Evolutionary conservation across 2,329 filamentous ascomycete genomes (phyloP).

Genomic region (Coniochaeta ligniaria): DNA sequence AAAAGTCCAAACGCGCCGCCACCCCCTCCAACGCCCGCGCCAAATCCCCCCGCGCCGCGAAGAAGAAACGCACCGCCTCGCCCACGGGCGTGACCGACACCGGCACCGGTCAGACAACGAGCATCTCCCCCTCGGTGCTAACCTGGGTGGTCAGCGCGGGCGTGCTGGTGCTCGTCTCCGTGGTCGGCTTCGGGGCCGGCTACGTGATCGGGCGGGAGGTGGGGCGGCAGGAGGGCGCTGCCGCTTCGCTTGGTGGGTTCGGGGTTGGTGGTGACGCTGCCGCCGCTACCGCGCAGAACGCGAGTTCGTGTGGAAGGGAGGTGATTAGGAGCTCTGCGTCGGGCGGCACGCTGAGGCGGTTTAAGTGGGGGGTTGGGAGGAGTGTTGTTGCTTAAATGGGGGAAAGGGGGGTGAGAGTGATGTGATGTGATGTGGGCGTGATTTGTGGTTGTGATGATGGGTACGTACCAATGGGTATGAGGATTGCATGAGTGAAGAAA

Average conservation of each 20-base stretch:
- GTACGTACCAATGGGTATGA: too few species aligned
- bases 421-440: too few species aligned
- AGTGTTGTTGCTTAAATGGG: slow-evolving; percentile 37
- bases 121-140: slow-evolving; percentile 52
- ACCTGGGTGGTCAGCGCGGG: slow-evolving; percentile 62
- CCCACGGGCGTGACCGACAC: slow-evolving; percentile 21
- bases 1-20: slow-evolving; percentile 42
- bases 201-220: slow-evolving; percentile 63
- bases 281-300: slow-evolving; percentile 27
- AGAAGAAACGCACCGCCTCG: slow-evolving; percentile 50
- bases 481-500: not conserved
- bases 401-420: too few species aligned
- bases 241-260: slow-evolving; percentile 21
- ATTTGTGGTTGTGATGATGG: too few species aligned
- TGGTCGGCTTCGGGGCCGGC: slow-evolving; percentile 62
- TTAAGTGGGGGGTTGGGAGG: slow-evolving; percentile 47
- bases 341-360: slow-evolving; percentile 41
- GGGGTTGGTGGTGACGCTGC: slow-evolving; percentile 28
- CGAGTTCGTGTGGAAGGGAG: slow-evolving; percentile 44
- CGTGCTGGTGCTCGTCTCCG: slow-evolving; percentile 60
- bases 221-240: slow-evolving; percentile 52
- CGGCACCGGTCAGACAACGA: slow-evolving; percentile 1
- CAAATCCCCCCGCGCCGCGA: slow-evolving; percentile 38
- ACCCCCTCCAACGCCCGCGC: slow-evolving; percentile 17
- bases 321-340: slow-evolving; percentile 42